Base-by-base conservation (phyloP, 2,329 filamentous ascomycete genomes). In the Gaeumannomyces sp. region DNA sequence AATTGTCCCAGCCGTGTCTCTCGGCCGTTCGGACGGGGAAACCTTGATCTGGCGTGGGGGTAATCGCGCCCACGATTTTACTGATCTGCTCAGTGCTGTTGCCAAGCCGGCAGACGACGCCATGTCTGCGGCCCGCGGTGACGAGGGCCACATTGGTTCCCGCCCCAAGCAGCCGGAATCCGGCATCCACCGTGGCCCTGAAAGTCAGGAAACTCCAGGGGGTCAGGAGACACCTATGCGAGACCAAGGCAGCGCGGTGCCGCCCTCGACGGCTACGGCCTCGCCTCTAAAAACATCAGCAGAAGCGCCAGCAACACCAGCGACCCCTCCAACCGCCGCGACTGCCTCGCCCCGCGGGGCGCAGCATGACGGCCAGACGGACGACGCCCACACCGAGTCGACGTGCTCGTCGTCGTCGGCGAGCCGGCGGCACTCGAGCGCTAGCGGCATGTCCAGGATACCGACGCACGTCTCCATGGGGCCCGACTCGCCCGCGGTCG, bases 391-490 rank as follows among this genome's bases (percentile, higher is more conserved):
- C 45, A 29, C 50, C 27, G 60, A 65, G 3, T 62, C 60, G 11
- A 31, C 60, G 22, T n/a, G 22, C 29, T 59, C 62, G 31, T 19
- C 56, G 28, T 11, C 28, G 10, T 59, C 62, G 50, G 28, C 29
- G 7, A 38, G 27, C 60, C 27, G 31, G 13, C 4, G 13, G 35
- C 22, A 45, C 33, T 57, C 56, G 31, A 7, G 38, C n/a, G 38
- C 60, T 11, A 58, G 45, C 29, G 57, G 27, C 60, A 7, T 60
- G 53, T 64, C 67, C n/a, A 65, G 65, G 14, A 53, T 67, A 29
- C 63, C 67, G 59, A 70, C 69, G 14, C 69, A 69, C 64, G 65
- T 68, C 31, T 72, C 72, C 33, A 62, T 70, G 13, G 72, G 72
- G 11, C 68, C 70, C 2, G 73, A 73, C 64, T 66, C 68, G 59